Percentiles rank a stretch among this genome's conserved stretches.
phyloP scores from a whole-genome alignment of 352 stramenopile species.

The Aphanomyces cochlioides region DNA sequence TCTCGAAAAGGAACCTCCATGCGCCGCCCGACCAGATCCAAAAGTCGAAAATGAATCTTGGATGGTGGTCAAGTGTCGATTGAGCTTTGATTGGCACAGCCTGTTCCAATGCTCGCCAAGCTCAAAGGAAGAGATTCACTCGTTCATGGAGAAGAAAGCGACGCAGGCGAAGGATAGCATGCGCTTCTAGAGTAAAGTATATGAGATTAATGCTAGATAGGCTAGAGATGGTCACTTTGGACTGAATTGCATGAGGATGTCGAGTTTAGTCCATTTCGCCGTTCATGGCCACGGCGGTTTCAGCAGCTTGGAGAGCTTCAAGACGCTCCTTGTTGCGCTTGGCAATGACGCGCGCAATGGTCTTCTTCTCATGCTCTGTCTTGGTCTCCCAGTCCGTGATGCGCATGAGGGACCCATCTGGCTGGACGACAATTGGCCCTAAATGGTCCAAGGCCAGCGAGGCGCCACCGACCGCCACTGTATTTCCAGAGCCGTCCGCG shows the following conservation, averaged over 20 bases:
- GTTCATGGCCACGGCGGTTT: neutral
- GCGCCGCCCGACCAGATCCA: no score
- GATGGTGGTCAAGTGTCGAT: no score
- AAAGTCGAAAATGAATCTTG: no score
- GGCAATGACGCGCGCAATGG: constrained; percentile 21
- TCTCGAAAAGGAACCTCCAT: constrained; percentile 56
- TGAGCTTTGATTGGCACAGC: no score
- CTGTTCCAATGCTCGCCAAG: no score
- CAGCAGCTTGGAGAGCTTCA: neutral
- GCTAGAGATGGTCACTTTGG: no score
- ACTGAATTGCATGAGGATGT: neutral
- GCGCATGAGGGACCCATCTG: constrained; percentile 26
- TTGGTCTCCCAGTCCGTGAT: constrained; percentile 25
- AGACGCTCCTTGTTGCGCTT: constrained; percentile 28
- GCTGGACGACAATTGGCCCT: constrained; percentile 22
- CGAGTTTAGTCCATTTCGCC: constrained; percentile 23
- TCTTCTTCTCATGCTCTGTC: constrained; percentile 25
- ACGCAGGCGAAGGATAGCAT: no score
- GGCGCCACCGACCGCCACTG: neutral
- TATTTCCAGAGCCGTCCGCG: neutral
- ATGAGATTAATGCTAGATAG: no score
- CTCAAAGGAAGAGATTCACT: no score
- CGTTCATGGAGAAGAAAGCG: no score
- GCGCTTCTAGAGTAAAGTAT: no score
- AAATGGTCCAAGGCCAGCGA: constrained; percentile 21